Conservation (phyloP, 768 basidiomycete genomes). For the Mycena venus region DNA sequence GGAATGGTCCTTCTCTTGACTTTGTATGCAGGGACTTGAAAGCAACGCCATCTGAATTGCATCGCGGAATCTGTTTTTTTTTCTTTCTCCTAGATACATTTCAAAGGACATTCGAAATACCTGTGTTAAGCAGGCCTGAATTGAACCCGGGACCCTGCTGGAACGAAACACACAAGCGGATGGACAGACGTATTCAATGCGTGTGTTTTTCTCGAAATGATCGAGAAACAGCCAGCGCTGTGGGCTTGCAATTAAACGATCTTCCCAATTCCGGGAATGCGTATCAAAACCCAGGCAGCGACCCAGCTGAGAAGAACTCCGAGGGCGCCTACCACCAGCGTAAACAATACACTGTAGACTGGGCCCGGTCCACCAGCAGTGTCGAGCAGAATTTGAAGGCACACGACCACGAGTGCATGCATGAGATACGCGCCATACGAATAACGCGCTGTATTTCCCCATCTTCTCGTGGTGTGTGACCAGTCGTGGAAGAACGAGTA, state of each 20-base stretch:
- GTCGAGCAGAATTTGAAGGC: conserved; percentile 20
- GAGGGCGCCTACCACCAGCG: conserved; percentile 8
- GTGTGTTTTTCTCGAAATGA: conserved; percentile 16
- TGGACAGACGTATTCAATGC: conserved; percentile 26
- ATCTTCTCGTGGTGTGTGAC: conserved; percentile 12
- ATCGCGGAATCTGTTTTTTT: too few relatives aligned
- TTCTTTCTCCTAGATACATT: too few relatives aligned
- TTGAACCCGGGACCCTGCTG: too few relatives aligned
- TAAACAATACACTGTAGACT: conserved; percentile 8
- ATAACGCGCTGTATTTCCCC: conserved; percentile 25
- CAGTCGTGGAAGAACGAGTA: conserved; percentile 25
- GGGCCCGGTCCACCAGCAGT: neutral
- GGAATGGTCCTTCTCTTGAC: too few relatives aligned
- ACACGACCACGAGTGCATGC: conserved; percentile 19
- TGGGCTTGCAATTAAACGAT: conserved; percentile 19
- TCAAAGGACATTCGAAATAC: too few relatives aligned
- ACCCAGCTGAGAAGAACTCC: conserved; percentile 24
- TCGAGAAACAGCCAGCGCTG: conserved; percentile 1
- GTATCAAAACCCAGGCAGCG: conserved; percentile 15
- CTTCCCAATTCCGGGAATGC: conserved; percentile 19
- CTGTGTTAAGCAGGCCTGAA: too few relatives aligned
- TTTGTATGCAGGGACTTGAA: too few relatives aligned
- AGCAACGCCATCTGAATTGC: too few relatives aligned
- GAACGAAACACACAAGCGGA: too few relatives aligned
- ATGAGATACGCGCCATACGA: conserved; percentile 28